phyloP scores from a whole-genome alignment of 306 rosid species.

The Pyrus communis region DNA sequence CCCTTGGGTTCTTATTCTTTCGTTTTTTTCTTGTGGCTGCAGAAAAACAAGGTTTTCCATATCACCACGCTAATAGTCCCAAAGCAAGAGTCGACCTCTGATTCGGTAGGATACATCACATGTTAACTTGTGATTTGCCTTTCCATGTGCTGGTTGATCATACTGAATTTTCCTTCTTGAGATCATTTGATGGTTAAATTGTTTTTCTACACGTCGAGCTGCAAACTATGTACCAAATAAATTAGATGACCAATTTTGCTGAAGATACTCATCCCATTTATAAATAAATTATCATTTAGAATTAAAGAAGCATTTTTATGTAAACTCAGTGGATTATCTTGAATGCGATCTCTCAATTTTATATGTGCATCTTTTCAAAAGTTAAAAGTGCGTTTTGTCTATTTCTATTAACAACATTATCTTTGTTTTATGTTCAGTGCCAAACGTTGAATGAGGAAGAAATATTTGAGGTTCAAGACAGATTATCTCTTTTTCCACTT shows the following conservation, averaged over 20 bases:
- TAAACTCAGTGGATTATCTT: not conserved
- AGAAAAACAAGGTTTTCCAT: slow-evolving; percentile 94
- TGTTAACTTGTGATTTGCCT: slow-evolving; percentile 10
- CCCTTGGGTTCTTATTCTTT: slow-evolving; percentile 20
- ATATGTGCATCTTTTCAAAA: not conserved
- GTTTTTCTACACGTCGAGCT: not conserved
- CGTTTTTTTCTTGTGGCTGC: slow-evolving; percentile 34
- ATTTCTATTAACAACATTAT: slow-evolving; percentile 12
- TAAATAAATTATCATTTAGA: not conserved
- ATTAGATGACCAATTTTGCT: not conserved
- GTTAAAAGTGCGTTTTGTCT: not conserved
- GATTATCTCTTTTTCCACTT: slow-evolving; percentile 79
- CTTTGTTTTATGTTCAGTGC: slow-evolving; percentile 50
- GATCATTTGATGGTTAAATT: not conserved
- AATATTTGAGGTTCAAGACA: slow-evolving; percentile 97
- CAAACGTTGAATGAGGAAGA: slow-evolving; percentile 96
- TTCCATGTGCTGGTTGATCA: slow-evolving; percentile 1
- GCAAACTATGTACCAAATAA: not conserved
- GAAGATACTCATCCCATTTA: no score
- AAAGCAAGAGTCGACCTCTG: slow-evolving; percentile 96
- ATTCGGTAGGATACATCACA: slow-evolving; percentile 60
- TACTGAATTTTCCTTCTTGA: not conserved
- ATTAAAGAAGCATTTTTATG: not conserved
- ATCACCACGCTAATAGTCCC: slow-evolving; percentile 90
- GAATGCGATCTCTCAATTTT: not conserved